Conservation (phyloP, 192 early-diverging fungal genomes). For the Backusella psychrophila region DNA sequence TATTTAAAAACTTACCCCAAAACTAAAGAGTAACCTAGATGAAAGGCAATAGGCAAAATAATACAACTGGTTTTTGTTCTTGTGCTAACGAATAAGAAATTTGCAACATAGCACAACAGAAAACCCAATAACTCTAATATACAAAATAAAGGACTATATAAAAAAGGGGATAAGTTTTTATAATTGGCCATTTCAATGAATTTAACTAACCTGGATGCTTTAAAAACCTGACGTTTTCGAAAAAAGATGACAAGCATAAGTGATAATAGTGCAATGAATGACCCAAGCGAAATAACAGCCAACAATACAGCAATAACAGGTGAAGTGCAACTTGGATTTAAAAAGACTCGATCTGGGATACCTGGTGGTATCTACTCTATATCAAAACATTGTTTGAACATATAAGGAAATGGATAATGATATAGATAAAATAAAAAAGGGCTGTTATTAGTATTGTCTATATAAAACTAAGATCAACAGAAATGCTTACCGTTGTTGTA, state of each 20-base stretch:
- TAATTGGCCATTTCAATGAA: background rate
- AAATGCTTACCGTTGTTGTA: conserved; percentile 26
- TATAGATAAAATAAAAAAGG: background rate
- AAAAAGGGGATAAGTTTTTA: background rate
- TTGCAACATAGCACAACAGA: conserved; percentile 38
- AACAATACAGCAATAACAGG: conserved; percentile 34
- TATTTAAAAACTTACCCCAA: conserved; percentile 21
- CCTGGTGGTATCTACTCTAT: conserved; percentile 33
- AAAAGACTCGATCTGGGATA: conserved; percentile 23
- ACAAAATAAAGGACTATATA: conserved; percentile 46
- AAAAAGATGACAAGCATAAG: conserved; percentile 37
- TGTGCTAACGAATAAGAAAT: conserved; percentile 33
- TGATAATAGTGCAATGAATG: conserved; percentile 34
- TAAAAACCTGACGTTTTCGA: conserved; percentile 38
- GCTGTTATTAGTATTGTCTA: background rate
- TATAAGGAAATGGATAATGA: background rate
- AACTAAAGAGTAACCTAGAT: conserved; percentile 37
- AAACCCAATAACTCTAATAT: conserved; percentile 45
- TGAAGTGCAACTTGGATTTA: conserved; percentile 43
- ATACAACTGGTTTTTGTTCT: conserved; percentile 30
- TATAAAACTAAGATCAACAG: background rate
- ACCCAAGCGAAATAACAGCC: conserved; percentile 27
- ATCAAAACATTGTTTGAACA: background rate
- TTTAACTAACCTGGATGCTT: conserved; percentile 42
- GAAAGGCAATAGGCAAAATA: conserved; percentile 37